Conservation (phyloP, 768 basidiomycete species). For the Amanita phalloides region DNA sequence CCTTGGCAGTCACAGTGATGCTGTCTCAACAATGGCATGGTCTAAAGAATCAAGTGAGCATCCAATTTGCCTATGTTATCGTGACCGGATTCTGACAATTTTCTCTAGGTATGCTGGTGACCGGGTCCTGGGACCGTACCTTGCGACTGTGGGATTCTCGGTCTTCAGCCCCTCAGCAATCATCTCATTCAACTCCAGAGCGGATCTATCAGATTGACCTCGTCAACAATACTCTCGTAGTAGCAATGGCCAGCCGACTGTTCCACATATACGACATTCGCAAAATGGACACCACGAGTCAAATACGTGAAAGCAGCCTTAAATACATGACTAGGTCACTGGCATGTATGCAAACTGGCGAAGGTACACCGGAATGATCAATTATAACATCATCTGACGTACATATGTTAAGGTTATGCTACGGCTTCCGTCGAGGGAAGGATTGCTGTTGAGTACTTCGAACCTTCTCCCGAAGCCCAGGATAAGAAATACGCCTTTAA, state of each 20-base stretch:
- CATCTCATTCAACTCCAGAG: constrained; percentile 62
- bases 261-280: constrained; percentile 87
- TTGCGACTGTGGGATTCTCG: constrained; percentile 84
- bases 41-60: constrained; percentile 1
- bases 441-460: constrained; percentile 96
- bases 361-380: constrained; percentile 40
- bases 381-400: not conserved
- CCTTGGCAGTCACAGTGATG: constrained; percentile 73
- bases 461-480: constrained; percentile 66
- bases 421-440: constrained; percentile 91
- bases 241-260: constrained; percentile 85
- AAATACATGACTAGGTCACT: constrained; percentile 92
- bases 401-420: constrained; percentile 58
- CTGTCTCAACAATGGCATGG: constrained; percentile 68
- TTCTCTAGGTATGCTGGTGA: constrained; percentile 55
- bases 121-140: constrained; percentile 89
- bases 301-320: constrained; percentile 83
- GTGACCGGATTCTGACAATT: not conserved
- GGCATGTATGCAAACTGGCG: constrained; percentile 87
- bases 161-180: constrained; percentile 41
- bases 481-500: constrained; percentile 93
- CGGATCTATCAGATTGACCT: constrained; percentile 81
- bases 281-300: constrained; percentile 63
- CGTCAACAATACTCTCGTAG: constrained; percentile 70
- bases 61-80: not conserved